These are phyloP conservation scores for Aspergillus pseudoviridinutans DNA, from an alignment of 2,329 filamentous ascomycete species.

Conservation along the genomic window DNA sequence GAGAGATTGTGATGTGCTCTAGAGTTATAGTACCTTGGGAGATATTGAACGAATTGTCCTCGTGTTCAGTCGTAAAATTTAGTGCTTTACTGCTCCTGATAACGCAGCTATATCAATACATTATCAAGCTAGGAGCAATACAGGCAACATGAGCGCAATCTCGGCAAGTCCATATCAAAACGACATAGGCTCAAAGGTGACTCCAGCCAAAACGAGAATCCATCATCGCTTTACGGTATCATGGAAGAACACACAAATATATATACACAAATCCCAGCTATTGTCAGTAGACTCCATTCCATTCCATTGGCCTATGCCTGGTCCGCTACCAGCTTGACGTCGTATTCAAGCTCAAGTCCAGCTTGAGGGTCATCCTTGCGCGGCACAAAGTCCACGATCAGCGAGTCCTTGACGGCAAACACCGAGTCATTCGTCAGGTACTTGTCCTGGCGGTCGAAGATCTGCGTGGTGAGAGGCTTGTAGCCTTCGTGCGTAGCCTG, in stretches of 20 bases:
- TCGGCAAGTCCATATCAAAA: not conserved
- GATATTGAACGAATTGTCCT: not conserved
- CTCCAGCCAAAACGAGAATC: not conserved
- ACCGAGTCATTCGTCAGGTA: conserved; percentile 59
- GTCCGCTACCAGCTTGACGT: conserved; percentile 43
- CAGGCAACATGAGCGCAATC: not conserved
- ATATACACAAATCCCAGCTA: not conserved
- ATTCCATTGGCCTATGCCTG: not conserved
- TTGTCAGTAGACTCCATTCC: not conserved
- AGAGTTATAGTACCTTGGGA: too few relatives aligned
- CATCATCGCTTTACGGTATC: conserved; percentile 1
- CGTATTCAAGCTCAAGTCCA: conserved; percentile 51
- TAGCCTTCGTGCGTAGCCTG: conserved; percentile 56
- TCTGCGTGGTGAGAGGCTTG: conserved; percentile 70
- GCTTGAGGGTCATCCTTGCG: conserved; percentile 51
- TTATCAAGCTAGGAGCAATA: not conserved
- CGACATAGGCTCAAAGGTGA: too few relatives aligned
- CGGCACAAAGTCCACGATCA: conserved; percentile 56
- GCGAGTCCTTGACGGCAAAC: conserved; percentile 57
- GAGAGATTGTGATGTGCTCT: conserved; percentile 1
- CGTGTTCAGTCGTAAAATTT: not conserved
- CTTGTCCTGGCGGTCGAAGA: conserved; percentile 66
- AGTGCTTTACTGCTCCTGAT: too few relatives aligned
- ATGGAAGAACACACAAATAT: not conserved
- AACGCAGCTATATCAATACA: not conserved